Percentiles rank a stretch among this genome's conserved stretches.
Evolutionary conservation across 768 basidiomycete genomes (phyloP).

Genomic region (Scleroderma citrinum): DNA sequence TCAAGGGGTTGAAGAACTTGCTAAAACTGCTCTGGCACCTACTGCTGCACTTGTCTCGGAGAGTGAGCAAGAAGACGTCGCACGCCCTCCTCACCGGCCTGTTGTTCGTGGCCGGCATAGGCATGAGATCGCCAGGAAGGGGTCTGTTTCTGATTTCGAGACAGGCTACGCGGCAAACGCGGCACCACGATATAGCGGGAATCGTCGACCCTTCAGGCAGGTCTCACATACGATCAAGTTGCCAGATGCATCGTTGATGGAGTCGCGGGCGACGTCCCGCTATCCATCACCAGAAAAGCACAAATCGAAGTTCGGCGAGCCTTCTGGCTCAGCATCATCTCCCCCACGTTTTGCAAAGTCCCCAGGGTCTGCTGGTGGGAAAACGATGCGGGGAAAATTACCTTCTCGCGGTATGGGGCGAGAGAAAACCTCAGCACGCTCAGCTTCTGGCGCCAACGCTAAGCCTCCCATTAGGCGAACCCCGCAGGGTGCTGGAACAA

Average conservation of each 20-base stretch:
- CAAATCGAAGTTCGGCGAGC: conserved; percentile 33
- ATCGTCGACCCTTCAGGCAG: conserved; percentile 39
- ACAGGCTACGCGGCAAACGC: conserved; percentile 91
- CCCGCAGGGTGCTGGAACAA: conserved; percentile 44
- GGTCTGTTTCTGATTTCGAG: conserved; percentile 81
- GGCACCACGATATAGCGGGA: conserved; percentile 66
- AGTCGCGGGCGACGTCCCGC: conserved; percentile 58
- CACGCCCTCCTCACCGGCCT: conserved; percentile 27
- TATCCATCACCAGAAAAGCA: conserved; percentile 73
- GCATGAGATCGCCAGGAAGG: conserved; percentile 43
- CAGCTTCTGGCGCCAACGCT: conserved; percentile 28
- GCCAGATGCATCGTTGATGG: conserved; percentile 34
- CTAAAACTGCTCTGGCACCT: conserved; percentile 65
- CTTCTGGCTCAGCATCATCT: conserved; percentile 14
- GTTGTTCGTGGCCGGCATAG: conserved; percentile 43
- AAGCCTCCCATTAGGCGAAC: conserved; percentile 56
- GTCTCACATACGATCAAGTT: conserved; percentile 42
- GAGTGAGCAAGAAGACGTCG: conserved; percentile 67
- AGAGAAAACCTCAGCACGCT: conserved; percentile 38
- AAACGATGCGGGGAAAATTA: conserved; percentile 33
- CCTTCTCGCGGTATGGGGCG: conserved; percentile 28
- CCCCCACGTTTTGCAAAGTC: conserved; percentile 19
- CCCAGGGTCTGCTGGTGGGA: conserved; percentile 25
- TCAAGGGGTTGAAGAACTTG: conserved; percentile 64
- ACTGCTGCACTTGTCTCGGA: conserved; percentile 55